Evolutionary conservation across 495 filamentous ascomycete genomes (phyloP).

Genomic region (Parathielavia hyrcaniae): DNA sequence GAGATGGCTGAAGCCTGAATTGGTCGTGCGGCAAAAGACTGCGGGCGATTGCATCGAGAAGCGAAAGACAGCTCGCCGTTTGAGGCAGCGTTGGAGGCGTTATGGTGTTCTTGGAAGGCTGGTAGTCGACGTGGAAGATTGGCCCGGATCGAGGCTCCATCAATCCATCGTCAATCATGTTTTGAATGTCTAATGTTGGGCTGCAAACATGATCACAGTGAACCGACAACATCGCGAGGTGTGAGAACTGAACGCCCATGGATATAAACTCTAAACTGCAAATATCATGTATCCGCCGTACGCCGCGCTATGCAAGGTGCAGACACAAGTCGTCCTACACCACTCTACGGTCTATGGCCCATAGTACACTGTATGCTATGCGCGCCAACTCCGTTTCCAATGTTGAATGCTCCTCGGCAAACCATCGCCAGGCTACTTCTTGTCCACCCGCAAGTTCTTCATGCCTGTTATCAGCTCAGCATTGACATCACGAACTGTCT

Average conservation of each 20-base stretch:
- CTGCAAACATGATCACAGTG: too few species aligned
- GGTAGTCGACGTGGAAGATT: background rate
- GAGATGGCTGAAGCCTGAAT: constrained; percentile 30
- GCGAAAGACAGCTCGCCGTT: background rate
- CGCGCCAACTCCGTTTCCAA: constrained; percentile 9
- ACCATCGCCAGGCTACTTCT: constrained; percentile 13
- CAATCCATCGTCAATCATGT: background rate
- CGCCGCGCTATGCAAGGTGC: constrained; percentile 32
- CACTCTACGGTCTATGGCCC: constrained; percentile 11
- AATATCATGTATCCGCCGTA: constrained; percentile 5
- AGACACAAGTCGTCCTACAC: constrained; percentile 3
- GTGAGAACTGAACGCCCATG: background rate
- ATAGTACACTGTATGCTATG: constrained; percentile 4
- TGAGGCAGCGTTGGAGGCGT: background rate
- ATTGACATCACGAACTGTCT: constrained; percentile 33
- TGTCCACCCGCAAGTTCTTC: constrained; percentile 37
- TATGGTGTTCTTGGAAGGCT: constrained; percentile 3
- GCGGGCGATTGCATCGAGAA: background rate
- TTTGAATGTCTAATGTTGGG: background rate
- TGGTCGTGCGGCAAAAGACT: background rate
- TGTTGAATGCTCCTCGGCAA: background rate
- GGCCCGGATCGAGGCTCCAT: background rate
- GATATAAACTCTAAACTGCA: background rate
- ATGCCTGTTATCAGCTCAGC: constrained; percentile 49
- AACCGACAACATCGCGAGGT: too few species aligned